Evolutionary conservation across 306 rosid species (phyloP), one percentile per base, ranked within the genome.

Genomic region (Erythrophleum fordii): DNA sequence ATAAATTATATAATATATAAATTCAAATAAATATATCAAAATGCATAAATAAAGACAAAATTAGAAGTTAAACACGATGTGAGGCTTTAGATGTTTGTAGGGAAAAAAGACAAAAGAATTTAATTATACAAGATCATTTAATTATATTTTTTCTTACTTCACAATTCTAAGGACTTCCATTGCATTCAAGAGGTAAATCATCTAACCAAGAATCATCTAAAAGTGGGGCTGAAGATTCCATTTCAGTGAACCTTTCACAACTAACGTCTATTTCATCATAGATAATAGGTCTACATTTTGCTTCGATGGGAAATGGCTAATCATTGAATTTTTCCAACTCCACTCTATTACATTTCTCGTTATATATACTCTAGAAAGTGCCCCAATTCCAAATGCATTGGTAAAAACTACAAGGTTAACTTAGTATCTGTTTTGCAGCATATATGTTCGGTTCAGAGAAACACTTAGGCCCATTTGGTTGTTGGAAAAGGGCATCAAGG

Each of bases 321-420:
- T 90, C 95, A 11, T 71, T 85, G 74, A 90, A 49, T 55, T 80
- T 90, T 82, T 89, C 91, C 35, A 65, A 76, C 73, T 89, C 92
- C 46, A 34, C 59, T 56, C 74, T 79, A 73, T 35, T 89, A 29
- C 82, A 87, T 42, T 83, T 85, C 85, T 85, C 85, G 71, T 60
- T 60, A 79, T 92, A 92, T 41, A 90, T 14, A 41, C 80, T 86
- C 73, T 84, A 85, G 51, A 90, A 89, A 14, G 89, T 87, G 81
- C 77, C 78, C 93, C 93, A 90, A 70, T 89, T 90, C 90, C 91
- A 92, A 60, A 82, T 48, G 72, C 89, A 87, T 90, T 92, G 83
- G 82, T 85, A 91, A 69, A 90, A 87, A 76, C 97, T 90, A 62
- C 95, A 92, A 5, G 95, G 92, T 85, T 92, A 93, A 82, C 87